Evolutionary conservation across 2,329 filamentous ascomycete genomes (phyloP), one percentile per base, ranked within the genome.

Genomic region (Neurospora sp.): DNA sequence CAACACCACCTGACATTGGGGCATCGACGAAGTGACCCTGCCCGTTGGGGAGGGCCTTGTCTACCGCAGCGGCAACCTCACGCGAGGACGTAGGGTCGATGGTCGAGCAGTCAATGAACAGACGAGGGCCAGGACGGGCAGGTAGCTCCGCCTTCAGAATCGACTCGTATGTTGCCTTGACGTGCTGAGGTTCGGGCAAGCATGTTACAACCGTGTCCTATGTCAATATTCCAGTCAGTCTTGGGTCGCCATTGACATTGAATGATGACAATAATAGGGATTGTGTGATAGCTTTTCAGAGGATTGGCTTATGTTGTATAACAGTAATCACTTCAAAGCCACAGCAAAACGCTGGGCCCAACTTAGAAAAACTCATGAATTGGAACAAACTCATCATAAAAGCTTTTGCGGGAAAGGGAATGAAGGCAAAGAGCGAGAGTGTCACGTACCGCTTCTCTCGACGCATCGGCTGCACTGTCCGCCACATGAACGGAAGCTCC

Each of bases 61-160:
- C 72, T 1, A 96, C 89, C 33, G 86, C 85, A 71, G 88, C 84
- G 28, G 93, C 93, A 5, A 98, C 90, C 74, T 89, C 86, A 46
- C 88, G 88, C 1, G 94, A 97, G 2, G 93, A 92, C 39, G 89
- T 88, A 0, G 94, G 93, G 80, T 98, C 96, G 77, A 99, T 98
- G 17, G 96, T 99, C 3, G 95, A 98, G 80, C 92, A 95, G 80
- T 99, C 96, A 77, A 99, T 96, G 80, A 97, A 97, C 70, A 97
- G 82, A 46, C 93, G 89, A 70, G 90, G 83, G 67, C 85, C 85
- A 52, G 83, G 82, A 0, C 84, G 79, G 0, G 85, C 78, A 2
- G 83, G 74, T 1, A 83, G 79, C 1, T 81, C 78, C 2, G 85
- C 82, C 66, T 87, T 84, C 65, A 97, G 83, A 78, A 98, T 93